These are phyloP conservation scores for Microcos paniculata DNA, from an alignment of 345 rosid genomes.

Conservation along the genomic window DNA sequence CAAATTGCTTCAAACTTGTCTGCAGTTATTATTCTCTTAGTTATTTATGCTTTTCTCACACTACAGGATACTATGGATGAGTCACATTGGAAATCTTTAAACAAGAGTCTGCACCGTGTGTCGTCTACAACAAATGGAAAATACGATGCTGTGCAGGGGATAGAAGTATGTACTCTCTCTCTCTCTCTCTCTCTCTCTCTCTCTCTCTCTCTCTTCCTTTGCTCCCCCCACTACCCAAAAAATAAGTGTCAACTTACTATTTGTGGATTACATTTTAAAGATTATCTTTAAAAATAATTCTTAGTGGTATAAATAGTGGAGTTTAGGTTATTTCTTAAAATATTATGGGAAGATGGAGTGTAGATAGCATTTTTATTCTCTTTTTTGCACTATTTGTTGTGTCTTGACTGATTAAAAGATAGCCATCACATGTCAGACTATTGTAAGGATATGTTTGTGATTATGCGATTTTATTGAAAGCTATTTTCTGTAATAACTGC, in stretches of 20 bases:
- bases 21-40: conserved; percentile 9
- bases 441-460: not conserved
- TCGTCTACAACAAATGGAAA: conserved; percentile 93
- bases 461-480: not conserved
- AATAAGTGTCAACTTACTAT: not conserved
- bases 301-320: not conserved
- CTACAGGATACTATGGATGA: conserved; percentile 83
- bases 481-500: not conserved
- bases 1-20: conserved; percentile 6
- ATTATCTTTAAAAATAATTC: not conserved
- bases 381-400: not conserved
- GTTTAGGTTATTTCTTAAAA: not conserved
- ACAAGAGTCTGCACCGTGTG: conserved; percentile 72
- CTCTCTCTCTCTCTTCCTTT: not conserved
- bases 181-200: conserved; percentile 1
- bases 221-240: not conserved
- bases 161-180: conserved; percentile 44
- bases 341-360: not conserved
- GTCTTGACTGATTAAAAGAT: not conserved
- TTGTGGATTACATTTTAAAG: not conserved
- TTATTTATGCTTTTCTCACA: conserved; percentile 14
- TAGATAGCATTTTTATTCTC: not conserved
- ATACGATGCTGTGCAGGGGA: conserved; percentile 76
- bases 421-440: not conserved
- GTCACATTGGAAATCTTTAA: conserved; percentile 68